Evolutionary conservation across 106 monocot species (phyloP).

Genomic region (Allium fistulosum): DNA sequence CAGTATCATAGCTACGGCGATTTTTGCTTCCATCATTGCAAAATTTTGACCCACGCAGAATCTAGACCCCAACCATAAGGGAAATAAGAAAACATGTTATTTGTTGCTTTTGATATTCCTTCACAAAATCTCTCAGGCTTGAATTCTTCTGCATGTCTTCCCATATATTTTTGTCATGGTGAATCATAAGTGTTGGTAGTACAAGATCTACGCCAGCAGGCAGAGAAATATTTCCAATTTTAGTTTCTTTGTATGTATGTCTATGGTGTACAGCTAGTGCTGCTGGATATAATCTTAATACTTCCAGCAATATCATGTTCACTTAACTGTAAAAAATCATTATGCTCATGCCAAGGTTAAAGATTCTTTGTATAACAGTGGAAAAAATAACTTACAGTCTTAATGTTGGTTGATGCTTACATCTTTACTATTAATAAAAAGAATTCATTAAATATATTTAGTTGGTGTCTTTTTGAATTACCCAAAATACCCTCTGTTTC

Average conservation of each 20-base stretch:
- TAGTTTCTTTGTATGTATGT: constrained; percentile 4
- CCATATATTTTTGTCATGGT: constrained; percentile 13
- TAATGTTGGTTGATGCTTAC: constrained; percentile 11
- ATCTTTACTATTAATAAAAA: too few species aligned
- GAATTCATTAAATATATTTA: too few species aligned
- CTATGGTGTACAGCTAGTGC: constrained; percentile 2
- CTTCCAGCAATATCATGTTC: constrained; percentile 17
- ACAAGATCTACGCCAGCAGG: background rate
- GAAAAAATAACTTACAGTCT: constrained; percentile 13
- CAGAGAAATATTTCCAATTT: background rate
- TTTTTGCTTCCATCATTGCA: constrained; percentile 46
- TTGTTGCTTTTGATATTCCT: constrained; percentile 39
- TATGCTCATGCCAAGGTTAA: too few species aligned
- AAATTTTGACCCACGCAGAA: constrained; percentile 56
- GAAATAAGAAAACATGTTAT: constrained; percentile 25
- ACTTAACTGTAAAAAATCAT: background rate
- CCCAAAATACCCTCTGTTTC: too few species aligned
- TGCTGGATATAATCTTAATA: constrained; percentile 8
- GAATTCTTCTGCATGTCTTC: constrained; percentile 25
- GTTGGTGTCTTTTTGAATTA: too few species aligned
- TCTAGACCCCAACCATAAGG: constrained; percentile 53
- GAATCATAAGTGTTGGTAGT: constrained; percentile 3
- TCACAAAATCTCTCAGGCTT: constrained; percentile 19
- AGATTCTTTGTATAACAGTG: too few species aligned
- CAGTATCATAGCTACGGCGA: constrained; percentile 32